Conservation (phyloP, 208 protist genomes). For the Phytomonas sp. region DNA sequence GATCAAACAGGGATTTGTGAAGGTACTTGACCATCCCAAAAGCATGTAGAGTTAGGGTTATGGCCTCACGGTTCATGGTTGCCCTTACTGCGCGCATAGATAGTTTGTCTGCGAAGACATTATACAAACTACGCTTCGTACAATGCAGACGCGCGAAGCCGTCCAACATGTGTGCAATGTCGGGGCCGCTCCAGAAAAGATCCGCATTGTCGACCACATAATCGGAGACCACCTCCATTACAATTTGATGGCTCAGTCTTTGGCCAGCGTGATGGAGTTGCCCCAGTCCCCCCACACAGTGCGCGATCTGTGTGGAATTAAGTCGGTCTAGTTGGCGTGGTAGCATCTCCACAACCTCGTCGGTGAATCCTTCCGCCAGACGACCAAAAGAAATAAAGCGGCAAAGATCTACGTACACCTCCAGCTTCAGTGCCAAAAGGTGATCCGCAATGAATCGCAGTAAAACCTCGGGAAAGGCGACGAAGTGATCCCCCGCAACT, state of each 20-base stretch:
- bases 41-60: constrained; percentile 46
- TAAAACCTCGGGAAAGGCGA: background rate
- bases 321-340: constrained; percentile 37
- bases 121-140: constrained; percentile 72
- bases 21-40: constrained; percentile 69
- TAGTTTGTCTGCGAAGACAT: constrained; percentile 46
- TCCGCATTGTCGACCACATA: constrained; percentile 60
- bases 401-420: constrained; percentile 15
- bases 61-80: constrained; percentile 36
- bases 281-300: constrained; percentile 43
- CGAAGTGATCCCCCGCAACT: background rate
- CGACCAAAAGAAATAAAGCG: background rate
- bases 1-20: constrained; percentile 58
- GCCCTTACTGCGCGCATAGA: constrained; percentile 26
- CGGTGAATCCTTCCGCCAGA: constrained; percentile 17
- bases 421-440: constrained; percentile 5
- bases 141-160: constrained; percentile 72
- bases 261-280: constrained; percentile 46
- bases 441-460: background rate
- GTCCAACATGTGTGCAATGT: constrained; percentile 54
- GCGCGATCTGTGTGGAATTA: constrained; percentile 32
- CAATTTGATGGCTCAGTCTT: constrained; percentile 64
- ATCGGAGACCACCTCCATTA: constrained; percentile 47
- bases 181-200: constrained; percentile 50
- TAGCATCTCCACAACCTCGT: constrained; percentile 29